These are phyloP conservation scores for Trichophaea hybrida DNA, from an alignment of 2,329 filamentous ascomycete species.

Conservation along the genomic window DNA sequence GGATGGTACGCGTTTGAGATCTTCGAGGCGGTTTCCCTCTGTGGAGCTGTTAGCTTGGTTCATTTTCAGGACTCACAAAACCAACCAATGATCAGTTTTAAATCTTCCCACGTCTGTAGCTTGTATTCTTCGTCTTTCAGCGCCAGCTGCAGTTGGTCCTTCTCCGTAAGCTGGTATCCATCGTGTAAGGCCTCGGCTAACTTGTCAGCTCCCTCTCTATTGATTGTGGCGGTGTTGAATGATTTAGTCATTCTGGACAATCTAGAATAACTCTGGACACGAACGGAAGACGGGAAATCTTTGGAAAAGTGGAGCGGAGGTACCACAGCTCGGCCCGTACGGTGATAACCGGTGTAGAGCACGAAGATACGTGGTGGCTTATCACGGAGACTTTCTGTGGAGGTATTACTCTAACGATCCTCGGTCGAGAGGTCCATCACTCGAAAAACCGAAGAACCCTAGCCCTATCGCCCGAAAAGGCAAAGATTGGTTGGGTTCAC, in stretches of 20 bases:
- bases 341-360: too few species aligned
- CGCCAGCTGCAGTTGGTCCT: conserved; percentile 24
- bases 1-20: conserved; percentile 62
- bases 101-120: conserved; percentile 53
- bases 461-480: neutral
- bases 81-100: conserved; percentile 41
- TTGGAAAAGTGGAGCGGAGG: too few species aligned
- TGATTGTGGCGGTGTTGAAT: too few species aligned
- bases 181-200: conserved; percentile 15
- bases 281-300: too few species aligned
- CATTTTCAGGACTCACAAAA: neutral
- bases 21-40: conserved; percentile 42
- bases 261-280: too few species aligned
- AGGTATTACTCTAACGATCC: neutral
- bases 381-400: neutral
- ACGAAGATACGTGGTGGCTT: neutral
- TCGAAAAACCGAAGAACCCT: neutral
- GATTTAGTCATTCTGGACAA: too few species aligned
- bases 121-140: conserved; percentile 47
- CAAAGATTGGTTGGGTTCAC: neutral
- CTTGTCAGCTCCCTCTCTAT: neutral
- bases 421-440: neutral
- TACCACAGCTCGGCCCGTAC: too few species aligned
- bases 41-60: neutral
- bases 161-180: conserved; percentile 24